These are phyloP conservation scores for Lasiosphaeria hispida DNA, from an alignment of 495 filamentous ascomycete genomes.

Conservation along the genomic window DNA sequence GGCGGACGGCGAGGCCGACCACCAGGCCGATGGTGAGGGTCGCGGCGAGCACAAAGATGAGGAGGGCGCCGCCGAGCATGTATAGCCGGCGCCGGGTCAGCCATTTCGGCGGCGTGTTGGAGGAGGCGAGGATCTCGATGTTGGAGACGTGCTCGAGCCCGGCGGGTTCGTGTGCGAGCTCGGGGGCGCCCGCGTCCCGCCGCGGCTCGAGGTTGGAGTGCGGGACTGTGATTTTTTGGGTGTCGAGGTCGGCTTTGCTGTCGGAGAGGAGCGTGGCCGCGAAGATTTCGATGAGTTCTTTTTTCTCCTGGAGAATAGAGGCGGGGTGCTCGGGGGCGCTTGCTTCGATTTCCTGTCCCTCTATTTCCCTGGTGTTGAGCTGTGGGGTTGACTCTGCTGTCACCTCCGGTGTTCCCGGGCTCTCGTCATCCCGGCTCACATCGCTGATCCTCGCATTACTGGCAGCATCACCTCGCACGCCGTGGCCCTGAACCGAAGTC, in stretches of 20 bases:
- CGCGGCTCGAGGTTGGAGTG: not conserved
- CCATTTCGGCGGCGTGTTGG: not conserved
- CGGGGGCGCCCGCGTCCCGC: not conserved
- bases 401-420: no score
- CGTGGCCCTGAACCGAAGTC: no score
- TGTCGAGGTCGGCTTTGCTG: not conserved
- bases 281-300: no score
- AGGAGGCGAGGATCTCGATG: constrained; percentile 1
- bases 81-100: not conserved
- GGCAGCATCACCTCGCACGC: no score
- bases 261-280: no score
- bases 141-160: constrained; percentile 6
- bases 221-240: not conserved
- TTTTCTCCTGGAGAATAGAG: no score
- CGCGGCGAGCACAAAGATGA: constrained; percentile 1
- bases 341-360: no score
- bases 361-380: no score
- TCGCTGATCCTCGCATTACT: no score
- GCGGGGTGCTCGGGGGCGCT: no score
- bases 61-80: not conserved
- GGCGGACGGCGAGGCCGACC: not conserved
- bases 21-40: constrained; percentile 6
- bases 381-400: no score
- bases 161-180: not conserved
- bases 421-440: no score